These are phyloP conservation scores for Kuraishia ogatae DNA, from an alignment of 805 yeast genomes.

Conservation along the genomic window DNA sequence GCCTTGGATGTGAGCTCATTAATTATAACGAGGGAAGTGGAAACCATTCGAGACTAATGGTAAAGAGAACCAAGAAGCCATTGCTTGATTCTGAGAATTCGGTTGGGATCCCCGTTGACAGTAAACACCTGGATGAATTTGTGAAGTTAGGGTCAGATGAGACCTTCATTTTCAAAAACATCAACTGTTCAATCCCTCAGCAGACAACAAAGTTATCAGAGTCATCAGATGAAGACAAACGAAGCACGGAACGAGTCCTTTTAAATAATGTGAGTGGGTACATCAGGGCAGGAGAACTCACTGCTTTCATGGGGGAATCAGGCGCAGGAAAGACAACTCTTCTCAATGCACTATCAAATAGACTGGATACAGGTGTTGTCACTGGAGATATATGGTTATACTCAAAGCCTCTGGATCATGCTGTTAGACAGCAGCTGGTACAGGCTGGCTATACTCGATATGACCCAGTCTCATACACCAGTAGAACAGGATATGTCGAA, in stretches of 20 bases:
- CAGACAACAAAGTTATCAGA: conserved; percentile 8
- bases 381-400: conserved; percentile 41
- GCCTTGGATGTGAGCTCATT: conserved; percentile 20
- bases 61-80: conserved; percentile 18
- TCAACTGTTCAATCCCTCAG: conserved; percentile 15
- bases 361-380: conserved; percentile 35
- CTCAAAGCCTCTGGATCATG: conserved; percentile 29
- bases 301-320: conserved; percentile 38
- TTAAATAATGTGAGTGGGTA: conserved; percentile 18
- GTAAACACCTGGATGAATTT: neutral
- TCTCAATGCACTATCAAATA: conserved; percentile 34
- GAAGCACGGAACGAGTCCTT: neutral
- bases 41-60: conserved; percentile 19
- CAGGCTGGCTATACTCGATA: conserved; percentile 7
- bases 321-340: conserved; percentile 46
- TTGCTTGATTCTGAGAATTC: conserved; percentile 4
- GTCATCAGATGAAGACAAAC: conserved; percentile 8
- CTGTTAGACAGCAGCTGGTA: conserved; percentile 22
- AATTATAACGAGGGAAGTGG: conserved; percentile 20
- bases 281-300: conserved; percentile 29
- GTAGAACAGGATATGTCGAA: conserved; percentile 43
- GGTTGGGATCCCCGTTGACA: neutral
- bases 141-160: conserved; percentile 5
- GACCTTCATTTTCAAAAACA: conserved; percentile 12
- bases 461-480: conserved; percentile 4